These are phyloP conservation scores for Ceratobasidium papillatum DNA, from an alignment of 1,284 basidiomycete genomes.

Conservation along the genomic window DNA sequence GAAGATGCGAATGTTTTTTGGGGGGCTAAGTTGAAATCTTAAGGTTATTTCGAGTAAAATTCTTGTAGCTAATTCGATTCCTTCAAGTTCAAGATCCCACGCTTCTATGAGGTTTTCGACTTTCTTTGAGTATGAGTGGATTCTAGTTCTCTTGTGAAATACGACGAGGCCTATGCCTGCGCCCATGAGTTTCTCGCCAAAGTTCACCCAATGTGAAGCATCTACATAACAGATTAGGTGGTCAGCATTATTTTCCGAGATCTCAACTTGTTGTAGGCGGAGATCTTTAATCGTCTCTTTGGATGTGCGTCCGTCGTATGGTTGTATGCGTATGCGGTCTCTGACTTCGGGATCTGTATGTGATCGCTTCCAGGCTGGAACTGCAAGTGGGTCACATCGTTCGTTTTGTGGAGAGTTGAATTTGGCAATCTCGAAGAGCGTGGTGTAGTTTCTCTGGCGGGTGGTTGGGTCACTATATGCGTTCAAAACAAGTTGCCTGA, in stretches of 20 bases:
- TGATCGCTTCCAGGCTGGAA: not conserved
- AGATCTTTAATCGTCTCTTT: not conserved
- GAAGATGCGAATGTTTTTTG: conserved; percentile 41
- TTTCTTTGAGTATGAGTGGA: not conserved
- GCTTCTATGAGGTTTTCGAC: not conserved
- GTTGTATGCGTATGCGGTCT: not conserved
- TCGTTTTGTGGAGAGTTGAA: not conserved
- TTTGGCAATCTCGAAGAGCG: not conserved
- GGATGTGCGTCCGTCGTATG: not conserved
- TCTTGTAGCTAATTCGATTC: not conserved
- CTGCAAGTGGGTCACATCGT: not conserved
- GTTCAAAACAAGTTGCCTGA: not conserved
- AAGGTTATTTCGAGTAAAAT: not conserved
- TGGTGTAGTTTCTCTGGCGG: not conserved
- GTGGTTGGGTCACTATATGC: not conserved
- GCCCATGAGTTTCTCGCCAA: not conserved
- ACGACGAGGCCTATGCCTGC: not conserved
- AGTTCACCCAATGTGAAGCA: not conserved
- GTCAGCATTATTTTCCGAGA: not conserved
- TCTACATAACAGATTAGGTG: not conserved
- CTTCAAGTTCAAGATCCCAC: not conserved
- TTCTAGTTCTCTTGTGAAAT: not conserved
- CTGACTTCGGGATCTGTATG: not conserved
- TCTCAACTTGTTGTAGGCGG: not conserved
- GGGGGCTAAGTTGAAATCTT: too few species aligned